Conservation (phyloP, 2,329 filamentous ascomycete species). For the Aspergillus tubingensis region DNA sequence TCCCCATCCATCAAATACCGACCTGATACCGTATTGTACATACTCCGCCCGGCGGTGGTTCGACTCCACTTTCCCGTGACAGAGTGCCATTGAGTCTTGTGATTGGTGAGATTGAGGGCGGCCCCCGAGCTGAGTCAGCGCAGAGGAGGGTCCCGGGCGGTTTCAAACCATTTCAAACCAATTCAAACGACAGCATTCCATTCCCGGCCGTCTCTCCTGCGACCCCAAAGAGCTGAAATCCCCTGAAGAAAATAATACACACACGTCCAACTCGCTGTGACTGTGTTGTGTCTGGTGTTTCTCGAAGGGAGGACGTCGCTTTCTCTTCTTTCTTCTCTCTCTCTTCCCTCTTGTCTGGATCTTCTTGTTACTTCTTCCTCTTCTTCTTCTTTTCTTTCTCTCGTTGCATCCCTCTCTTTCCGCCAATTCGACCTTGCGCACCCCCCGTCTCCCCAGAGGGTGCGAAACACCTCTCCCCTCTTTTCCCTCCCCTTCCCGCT, state of each 20-base stretch:
- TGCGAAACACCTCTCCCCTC: slow-evolving; percentile 9
- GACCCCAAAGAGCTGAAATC: slow-evolving; percentile 12
- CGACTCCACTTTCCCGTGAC: slow-evolving; percentile 5
- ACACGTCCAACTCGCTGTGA: slow-evolving; percentile 5
- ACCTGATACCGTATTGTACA: not conserved
- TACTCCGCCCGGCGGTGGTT: not conserved
- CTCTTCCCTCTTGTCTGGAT: slow-evolving; percentile 11
- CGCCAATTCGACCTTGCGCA: not conserved
- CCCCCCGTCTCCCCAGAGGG: slow-evolving; percentile 4
- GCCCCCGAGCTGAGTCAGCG: slow-evolving; percentile 24
- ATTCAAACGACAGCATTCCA: slow-evolving; percentile 7
- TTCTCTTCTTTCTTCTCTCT: slow-evolving; percentile 6
- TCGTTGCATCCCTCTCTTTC: slow-evolving; percentile 10
- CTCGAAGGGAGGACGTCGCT: not conserved
- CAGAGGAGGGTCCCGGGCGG: slow-evolving; percentile 10
- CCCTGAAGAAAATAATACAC: slow-evolving; percentile 17
- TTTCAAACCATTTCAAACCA: slow-evolving; percentile 13
- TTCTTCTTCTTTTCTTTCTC: slow-evolving; percentile 5
- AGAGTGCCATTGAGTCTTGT: not conserved
- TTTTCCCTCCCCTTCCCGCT: slow-evolving; percentile 4
- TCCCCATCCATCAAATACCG: not conserved
- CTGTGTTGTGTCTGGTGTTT: not conserved
- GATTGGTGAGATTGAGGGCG: slow-evolving; percentile 6
- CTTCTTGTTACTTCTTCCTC: slow-evolving; percentile 1
- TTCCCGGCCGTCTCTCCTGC: slow-evolving; percentile 25